Conservation (phyloP, 441 rosid genomes). For the Erodium trifolium region DNA sequence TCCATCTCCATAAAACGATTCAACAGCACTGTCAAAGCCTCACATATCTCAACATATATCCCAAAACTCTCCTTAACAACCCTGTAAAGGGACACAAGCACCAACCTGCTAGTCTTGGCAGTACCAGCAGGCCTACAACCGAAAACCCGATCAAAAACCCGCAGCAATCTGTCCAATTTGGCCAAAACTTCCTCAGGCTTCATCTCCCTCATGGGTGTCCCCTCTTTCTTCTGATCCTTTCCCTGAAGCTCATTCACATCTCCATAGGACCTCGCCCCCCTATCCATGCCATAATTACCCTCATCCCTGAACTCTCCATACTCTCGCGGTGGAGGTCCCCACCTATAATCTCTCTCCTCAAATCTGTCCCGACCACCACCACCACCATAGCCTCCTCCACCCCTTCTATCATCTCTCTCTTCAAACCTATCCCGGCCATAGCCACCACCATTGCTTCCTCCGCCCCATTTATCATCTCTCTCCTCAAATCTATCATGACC, state of each 20-base stretch:
- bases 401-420: too few species aligned
- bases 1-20: slow-evolving; percentile 49
- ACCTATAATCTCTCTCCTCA: background rate
- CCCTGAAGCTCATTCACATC: slow-evolving; percentile 61
- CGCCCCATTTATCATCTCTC: too few species aligned
- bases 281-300: slow-evolving; percentile 36
- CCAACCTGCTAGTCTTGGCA: slow-evolving; percentile 44
- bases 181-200: slow-evolving; percentile 27
- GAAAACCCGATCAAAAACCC: slow-evolving; percentile 30
- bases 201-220: slow-evolving; percentile 78
- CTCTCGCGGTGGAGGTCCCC: slow-evolving; percentile 20
- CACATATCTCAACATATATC: slow-evolving; percentile 46
- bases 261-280: slow-evolving; percentile 69
- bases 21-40: slow-evolving; percentile 38
- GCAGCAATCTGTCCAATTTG: slow-evolving; percentile 26
- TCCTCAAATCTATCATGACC: slow-evolving; percentile 23
- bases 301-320: slow-evolving; percentile 47
- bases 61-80: slow-evolving; percentile 50
- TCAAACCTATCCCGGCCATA: too few species aligned
- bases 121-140: slow-evolving; percentile 38
- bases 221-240: slow-evolving; percentile 36
- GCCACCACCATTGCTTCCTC: too few species aligned
- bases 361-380: too few species aligned
- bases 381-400: too few species aligned
- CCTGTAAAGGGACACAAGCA: slow-evolving; percentile 37